Evolutionary conservation across 2,329 filamentous ascomycete genomes (phyloP).

Genomic region (Sarocladium strictum): DNA sequence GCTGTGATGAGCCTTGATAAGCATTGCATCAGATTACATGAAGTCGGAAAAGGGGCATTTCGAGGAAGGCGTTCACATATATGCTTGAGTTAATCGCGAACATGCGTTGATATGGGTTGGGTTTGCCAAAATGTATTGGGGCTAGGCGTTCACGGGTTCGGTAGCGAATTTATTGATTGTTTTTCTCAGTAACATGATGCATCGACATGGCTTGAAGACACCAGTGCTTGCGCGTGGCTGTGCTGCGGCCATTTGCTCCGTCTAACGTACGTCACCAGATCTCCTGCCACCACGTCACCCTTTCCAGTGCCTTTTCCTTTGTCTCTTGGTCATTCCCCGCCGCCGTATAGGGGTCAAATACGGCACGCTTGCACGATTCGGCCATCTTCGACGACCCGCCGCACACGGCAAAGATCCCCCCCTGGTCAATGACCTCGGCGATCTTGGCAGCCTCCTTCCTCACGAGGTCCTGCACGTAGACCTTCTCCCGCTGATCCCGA

Average conservation of each 20-base stretch:
- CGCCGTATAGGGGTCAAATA: conserved; percentile 42
- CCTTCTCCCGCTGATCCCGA: conserved; percentile 39
- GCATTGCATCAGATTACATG: no score
- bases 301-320: conserved; percentile 31
- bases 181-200: neutral
- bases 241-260: no score
- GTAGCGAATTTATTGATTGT: no score
- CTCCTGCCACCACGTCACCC: conserved; percentile 49
- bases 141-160: no score
- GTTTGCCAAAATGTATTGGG: no score
- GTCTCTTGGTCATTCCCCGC: conserved; percentile 27
- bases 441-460: conserved; percentile 32
- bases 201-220: no score
- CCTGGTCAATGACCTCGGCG: conserved; percentile 26
- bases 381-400: conserved; percentile 56
- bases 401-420: conserved; percentile 46
- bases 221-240: no score
- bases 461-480: conserved; percentile 52
- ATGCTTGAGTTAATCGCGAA: neutral
- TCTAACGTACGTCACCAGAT: conserved; percentile 47
- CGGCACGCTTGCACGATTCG: conserved; percentile 43
- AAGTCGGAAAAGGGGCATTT: no score
- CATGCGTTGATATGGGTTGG: no score
- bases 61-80: neutral
- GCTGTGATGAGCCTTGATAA: no score